Conservation (phyloP, 768 basidiomycete species). For the Coprinopsis cinerea region DNA sequence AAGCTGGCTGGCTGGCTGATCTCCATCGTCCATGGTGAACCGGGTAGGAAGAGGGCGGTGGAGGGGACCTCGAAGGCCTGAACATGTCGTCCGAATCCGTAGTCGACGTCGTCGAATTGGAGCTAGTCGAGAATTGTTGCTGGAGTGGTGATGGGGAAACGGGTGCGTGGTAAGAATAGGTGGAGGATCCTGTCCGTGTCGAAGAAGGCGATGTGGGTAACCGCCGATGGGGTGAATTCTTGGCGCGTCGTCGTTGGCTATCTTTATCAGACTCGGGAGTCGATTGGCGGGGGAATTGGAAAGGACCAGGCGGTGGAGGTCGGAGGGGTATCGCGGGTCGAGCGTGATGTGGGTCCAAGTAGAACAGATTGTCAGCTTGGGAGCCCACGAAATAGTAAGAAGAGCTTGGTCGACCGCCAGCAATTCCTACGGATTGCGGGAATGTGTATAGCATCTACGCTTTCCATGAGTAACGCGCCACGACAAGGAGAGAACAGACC, state of each 20-base stretch:
- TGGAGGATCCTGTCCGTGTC: slow-evolving; percentile 47
- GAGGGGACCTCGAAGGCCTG: slow-evolving; percentile 8
- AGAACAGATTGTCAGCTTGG: slow-evolving; percentile 83
- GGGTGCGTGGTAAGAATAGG: slow-evolving; percentile 47
- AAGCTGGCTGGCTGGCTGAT: slow-evolving; percentile 6
- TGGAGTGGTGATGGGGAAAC: slow-evolving; percentile 62
- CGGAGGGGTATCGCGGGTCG: slow-evolving; percentile 72
- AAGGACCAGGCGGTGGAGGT: slow-evolving; percentile 23
- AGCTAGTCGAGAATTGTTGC: slow-evolving; percentile 45
- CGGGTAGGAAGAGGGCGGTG: not conserved
- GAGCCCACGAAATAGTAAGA: slow-evolving; percentile 97
- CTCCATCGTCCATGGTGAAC: slow-evolving; percentile 8
- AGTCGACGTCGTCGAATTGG: slow-evolving; percentile 13
- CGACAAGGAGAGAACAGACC: slow-evolving; percentile 4
- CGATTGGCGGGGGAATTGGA: not conserved
- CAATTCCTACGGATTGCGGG: slow-evolving; percentile 94
- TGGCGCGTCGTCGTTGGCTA: slow-evolving; percentile 9
- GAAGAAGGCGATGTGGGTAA: slow-evolving; percentile 47
- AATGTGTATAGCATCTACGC: slow-evolving; percentile 78
- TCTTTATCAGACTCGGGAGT: slow-evolving; percentile 16
- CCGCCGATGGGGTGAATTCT: slow-evolving; percentile 24
- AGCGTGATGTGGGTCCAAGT: slow-evolving; percentile 76
- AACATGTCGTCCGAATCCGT: slow-evolving; percentile 14
- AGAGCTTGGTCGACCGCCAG: slow-evolving; percentile 92
- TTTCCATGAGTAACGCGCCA: slow-evolving; percentile 1